phyloP scores from a whole-genome alignment of 2,329 filamentous ascomycete genomes.

The Nothomitra cinnamomea region DNA sequence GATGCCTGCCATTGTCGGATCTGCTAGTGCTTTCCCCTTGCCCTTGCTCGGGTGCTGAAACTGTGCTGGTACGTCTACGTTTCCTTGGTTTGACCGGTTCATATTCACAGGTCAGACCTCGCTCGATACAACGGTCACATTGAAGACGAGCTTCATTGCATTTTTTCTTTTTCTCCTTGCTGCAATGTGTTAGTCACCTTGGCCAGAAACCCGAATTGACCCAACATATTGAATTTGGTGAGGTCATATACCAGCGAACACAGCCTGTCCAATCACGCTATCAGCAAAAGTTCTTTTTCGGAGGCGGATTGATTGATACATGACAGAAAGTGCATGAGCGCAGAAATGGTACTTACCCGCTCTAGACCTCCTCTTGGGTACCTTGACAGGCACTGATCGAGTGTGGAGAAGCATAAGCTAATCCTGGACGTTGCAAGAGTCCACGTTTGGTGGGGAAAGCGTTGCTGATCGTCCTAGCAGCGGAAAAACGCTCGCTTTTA shows the following conservation, averaged over 20 bases:
- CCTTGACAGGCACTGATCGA: constrained; percentile 13
- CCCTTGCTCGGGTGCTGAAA: neutral
- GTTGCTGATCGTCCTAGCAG: neutral
- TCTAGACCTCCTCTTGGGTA: constrained; percentile 13
- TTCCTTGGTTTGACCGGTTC: constrained; percentile 12
- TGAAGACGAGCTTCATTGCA: constrained; percentile 46
- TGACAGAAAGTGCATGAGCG: neutral
- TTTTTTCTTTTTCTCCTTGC: constrained; percentile 37
- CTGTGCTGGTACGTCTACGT: constrained; percentile 10
- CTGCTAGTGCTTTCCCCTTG: neutral
- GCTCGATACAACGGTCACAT: constrained; percentile 40
- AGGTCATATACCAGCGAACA: neutral
- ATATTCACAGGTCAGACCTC: constrained; percentile 42
- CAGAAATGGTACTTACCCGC: constrained; percentile 10
- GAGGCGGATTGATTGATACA: neutral
- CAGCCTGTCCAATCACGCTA: neutral
- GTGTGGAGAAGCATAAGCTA: constrained; percentile 14
- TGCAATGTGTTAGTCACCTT: neutral
- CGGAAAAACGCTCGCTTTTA: neutral
- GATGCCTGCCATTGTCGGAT: neutral
- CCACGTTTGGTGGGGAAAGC: neutral
- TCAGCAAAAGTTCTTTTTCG: neutral
- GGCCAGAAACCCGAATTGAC: neutral
- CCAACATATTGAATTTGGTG: neutral
- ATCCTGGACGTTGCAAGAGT: constrained; percentile 5